Conservation (phyloP, 2,329 filamentous ascomycete genomes). For the Fusarium domesticum region DNA sequence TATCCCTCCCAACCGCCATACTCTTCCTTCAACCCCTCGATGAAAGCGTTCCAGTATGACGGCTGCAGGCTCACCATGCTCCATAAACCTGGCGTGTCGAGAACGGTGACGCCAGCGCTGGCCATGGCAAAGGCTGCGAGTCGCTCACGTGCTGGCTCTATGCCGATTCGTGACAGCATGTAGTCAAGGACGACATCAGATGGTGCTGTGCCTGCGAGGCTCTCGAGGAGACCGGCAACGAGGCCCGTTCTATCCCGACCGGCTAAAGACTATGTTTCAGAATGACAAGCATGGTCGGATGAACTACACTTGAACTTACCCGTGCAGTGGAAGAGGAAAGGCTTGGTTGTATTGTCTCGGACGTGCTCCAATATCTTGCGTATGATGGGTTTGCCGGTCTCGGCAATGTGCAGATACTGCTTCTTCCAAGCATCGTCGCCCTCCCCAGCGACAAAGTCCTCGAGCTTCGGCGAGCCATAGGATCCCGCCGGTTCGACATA, state of each 20-base stretch:
- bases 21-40: conserved; percentile 40
- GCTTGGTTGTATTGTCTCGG: conserved; percentile 43
- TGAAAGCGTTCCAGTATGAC: conserved; percentile 46
- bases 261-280: conserved; percentile 32
- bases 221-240: conserved; percentile 48
- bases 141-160: conserved; percentile 48
- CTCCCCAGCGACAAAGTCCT: conserved; percentile 42
- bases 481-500: conserved; percentile 39
- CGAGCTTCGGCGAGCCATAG: conserved; percentile 38
- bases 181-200: conserved; percentile 48
- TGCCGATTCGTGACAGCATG: conserved; percentile 52
- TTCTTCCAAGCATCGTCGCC: conserved; percentile 44
- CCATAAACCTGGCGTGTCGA: conserved; percentile 46
- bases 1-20: conserved; percentile 52
- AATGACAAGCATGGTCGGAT: not conserved
- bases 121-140: conserved; percentile 43
- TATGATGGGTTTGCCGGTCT: conserved; percentile 42
- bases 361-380: conserved; percentile 47
- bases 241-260: conserved; percentile 55
- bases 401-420: conserved; percentile 48
- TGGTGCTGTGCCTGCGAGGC: conserved; percentile 45
- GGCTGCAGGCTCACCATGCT: conserved; percentile 46
- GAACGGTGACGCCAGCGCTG: conserved; percentile 35
- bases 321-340: conserved; percentile 53
- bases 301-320: conserved; percentile 37